These are phyloP conservation scores for Salix koriyanagi DNA, from an alignment of 345 rosid species.

Conservation along the genomic window DNA sequence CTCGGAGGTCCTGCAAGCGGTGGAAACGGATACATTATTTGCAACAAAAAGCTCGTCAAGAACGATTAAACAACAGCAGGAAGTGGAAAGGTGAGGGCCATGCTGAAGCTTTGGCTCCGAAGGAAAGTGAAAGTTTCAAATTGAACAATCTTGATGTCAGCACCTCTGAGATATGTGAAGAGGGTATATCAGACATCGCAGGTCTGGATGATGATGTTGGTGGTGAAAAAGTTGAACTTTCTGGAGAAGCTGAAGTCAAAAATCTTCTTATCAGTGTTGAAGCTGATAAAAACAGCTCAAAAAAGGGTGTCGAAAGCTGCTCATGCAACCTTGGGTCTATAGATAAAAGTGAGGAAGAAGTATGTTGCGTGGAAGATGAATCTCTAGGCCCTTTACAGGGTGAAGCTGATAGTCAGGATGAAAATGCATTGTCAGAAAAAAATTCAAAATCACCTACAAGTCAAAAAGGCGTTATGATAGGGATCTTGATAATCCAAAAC, in stretches of 20 bases:
- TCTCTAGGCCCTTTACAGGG: conserved; percentile 35
- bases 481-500: conserved; percentile 81
- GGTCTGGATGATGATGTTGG: conserved; percentile 37
- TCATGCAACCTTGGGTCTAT: conserved; percentile 22
- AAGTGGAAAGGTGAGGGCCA: conserved; percentile 87
- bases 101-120: conserved; percentile 29
- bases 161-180: conserved; percentile 28
- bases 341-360: conserved; percentile 27
- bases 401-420: conserved; percentile 34
- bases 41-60: conserved; percentile 89
- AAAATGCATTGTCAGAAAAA: conserved; percentile 44
- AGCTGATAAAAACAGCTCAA: conserved; percentile 32
- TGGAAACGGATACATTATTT: conserved; percentile 83
- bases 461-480: conserved; percentile 68
- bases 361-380: conserved; percentile 31
- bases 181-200: conserved; percentile 32
- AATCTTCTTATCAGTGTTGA: conserved; percentile 38
- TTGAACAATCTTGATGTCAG: conserved; percentile 20
- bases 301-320: conserved; percentile 33
- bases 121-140: conserved; percentile 35
- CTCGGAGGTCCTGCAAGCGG: conserved; percentile 67
- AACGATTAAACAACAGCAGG: conserved; percentile 80
- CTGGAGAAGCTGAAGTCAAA: conserved; percentile 35
- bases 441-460: conserved; percentile 36
- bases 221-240: conserved; percentile 27